These are phyloP conservation scores for Tieghemostelium lacteum DNA, from an alignment of 78 protist genomes.

Conservation along the genomic window DNA sequence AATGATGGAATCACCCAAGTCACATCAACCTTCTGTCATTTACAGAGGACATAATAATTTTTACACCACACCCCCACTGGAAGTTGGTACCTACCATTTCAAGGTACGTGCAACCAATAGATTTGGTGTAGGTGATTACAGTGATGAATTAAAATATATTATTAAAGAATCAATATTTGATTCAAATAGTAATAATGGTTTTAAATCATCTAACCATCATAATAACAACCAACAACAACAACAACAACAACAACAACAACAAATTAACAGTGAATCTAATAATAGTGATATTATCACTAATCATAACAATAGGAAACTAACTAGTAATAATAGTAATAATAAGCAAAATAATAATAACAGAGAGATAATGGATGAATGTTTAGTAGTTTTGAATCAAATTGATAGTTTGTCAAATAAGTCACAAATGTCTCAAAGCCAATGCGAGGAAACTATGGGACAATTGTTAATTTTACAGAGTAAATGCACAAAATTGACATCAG, in stretches of 20 bases:
- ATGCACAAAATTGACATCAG: neutral
- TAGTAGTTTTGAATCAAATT: too few relatives aligned
- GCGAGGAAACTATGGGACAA: neutral
- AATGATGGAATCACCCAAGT: neutral
- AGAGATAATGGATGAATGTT: neutral
- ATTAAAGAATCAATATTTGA: neutral
- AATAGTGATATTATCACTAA: too few relatives aligned
- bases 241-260: neutral
- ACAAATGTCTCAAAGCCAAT: neutral
- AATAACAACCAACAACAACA: neutral
- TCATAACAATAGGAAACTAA: too few relatives aligned
- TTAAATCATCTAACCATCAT: neutral
- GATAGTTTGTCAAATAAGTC: neutral
- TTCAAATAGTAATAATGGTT: neutral
- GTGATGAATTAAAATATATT: constrained; percentile 12
- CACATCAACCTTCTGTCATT: neutral
- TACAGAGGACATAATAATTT: constrained; percentile 57
- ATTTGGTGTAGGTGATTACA: constrained; percentile 56
- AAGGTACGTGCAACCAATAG: constrained; percentile 55
- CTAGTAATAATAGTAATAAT: too few relatives aligned
- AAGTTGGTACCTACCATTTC: constrained; percentile 1
- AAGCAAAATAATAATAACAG: neutral
- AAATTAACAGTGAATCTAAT: neutral
- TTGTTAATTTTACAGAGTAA: too few relatives aligned
- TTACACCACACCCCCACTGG: constrained; percentile 32